phyloP scores from a whole-genome alignment of 768 basidiomycete species.

The Xerocomus spinulosus region DNA sequence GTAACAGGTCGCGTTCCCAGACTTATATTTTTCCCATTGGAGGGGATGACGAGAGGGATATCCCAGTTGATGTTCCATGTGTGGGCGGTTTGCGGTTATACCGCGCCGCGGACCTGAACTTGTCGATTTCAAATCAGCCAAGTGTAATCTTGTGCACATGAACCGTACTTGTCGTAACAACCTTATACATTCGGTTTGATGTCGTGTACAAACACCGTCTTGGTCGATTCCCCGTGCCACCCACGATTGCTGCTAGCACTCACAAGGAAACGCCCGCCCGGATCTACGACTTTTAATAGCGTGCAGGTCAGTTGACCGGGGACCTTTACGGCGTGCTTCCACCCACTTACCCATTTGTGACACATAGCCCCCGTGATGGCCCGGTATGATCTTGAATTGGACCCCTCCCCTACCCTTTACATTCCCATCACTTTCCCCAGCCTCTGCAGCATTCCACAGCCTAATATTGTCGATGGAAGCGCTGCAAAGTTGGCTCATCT shows the following conservation, averaged over 20 bases:
- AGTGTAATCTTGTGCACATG: constrained; percentile 25
- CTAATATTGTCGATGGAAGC: constrained; percentile 92
- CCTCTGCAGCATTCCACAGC: constrained; percentile 86
- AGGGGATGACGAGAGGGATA: constrained; percentile 32
- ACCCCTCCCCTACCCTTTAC: constrained; percentile 64
- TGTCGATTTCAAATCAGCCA: constrained; percentile 27
- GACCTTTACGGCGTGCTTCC: constrained; percentile 3
- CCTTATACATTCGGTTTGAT: constrained; percentile 48
- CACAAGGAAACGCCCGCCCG: constrained; percentile 77
- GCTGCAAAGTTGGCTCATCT: constrained; percentile 37
- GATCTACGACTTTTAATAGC: constrained; percentile 68
- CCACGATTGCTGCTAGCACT: constrained; percentile 93
- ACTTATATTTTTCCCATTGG: constrained; percentile 29
- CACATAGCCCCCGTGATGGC: constrained; percentile 91
- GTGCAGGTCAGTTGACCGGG: constrained; percentile 21
- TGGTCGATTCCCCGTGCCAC: constrained; percentile 89
- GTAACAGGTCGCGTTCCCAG: constrained; percentile 11
- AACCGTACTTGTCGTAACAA: constrained; percentile 25
- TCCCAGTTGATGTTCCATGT: constrained; percentile 18
- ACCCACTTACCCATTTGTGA: constrained; percentile 81
- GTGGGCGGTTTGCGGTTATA: constrained; percentile 29
- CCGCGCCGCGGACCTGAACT: constrained; percentile 29
- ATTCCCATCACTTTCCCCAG: constrained; percentile 58
- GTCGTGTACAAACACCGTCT: constrained; percentile 88
- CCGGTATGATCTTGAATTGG: constrained; percentile 92